Evolutionary conservation across 2,329 filamentous ascomycete genomes (phyloP).

Genomic region (Diplodia seriata): DNA sequence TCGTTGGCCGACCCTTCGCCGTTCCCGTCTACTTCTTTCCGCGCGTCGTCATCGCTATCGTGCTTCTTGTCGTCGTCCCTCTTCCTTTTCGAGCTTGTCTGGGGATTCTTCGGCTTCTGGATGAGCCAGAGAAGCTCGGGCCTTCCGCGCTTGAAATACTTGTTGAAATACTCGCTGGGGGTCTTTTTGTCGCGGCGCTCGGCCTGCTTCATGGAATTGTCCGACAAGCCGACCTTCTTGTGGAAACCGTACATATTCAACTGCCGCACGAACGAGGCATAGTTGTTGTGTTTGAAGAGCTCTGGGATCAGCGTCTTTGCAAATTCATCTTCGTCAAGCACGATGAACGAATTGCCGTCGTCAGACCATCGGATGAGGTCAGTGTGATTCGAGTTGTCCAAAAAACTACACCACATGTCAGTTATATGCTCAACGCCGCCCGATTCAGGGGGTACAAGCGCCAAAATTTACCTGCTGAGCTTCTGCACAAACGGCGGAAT

Average conservation of each 20-base stretch:
- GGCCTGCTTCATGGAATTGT: conserved; percentile 97
- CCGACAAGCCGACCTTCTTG: conserved; percentile 73
- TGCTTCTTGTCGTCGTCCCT: conserved; percentile 68
- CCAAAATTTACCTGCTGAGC: conserved; percentile 78
- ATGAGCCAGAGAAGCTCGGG: conserved; percentile 95
- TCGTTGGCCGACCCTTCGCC: conserved; percentile 42
- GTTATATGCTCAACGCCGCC: conserved; percentile 1
- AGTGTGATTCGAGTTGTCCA: conserved; percentile 91
- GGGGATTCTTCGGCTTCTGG: conserved; percentile 85
- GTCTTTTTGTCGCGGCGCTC: conserved; percentile 99
- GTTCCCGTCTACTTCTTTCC: conserved; percentile 50
- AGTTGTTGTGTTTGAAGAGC: conserved; percentile 81
- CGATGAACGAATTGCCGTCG: conserved; percentile 94
- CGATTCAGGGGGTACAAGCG: background rate
- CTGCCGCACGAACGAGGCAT: conserved; percentile 77
- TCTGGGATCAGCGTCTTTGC: conserved; percentile 76
- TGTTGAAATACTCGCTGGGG: conserved; percentile 97
- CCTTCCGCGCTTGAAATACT: conserved; percentile 91
- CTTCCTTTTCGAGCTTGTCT: conserved; percentile 56
- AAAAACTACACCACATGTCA: conserved; percentile 69
- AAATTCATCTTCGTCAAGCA: conserved; percentile 92
- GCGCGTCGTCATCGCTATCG: conserved; percentile 72
- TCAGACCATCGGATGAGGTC: conserved; percentile 97
- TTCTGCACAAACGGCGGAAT: conserved; percentile 99
- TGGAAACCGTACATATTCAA: conserved; percentile 66